phyloP scores from a whole-genome alignment of 495 filamentous ascomycete species.

The Penicillium odoratum region DNA sequence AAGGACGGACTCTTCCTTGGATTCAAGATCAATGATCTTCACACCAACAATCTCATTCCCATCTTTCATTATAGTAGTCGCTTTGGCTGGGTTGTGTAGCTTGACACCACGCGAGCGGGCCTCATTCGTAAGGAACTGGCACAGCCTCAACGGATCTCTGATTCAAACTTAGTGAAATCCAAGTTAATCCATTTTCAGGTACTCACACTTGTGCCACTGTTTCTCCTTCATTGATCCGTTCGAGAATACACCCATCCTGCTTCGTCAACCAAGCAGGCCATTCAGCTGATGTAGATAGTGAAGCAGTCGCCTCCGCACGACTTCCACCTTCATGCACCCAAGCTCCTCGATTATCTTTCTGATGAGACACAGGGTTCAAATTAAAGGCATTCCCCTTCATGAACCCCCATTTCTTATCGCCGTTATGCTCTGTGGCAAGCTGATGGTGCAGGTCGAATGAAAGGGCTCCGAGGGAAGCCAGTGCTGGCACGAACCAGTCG shows the following conservation, averaged over 20 bases:
- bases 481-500: slow-evolving; percentile 64
- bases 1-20: slow-evolving; percentile 24
- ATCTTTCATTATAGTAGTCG: slow-evolving; percentile 53
- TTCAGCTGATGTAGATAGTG: slow-evolving; percentile 5
- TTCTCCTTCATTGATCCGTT: slow-evolving; percentile 62
- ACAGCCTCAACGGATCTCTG: slow-evolving; percentile 62
- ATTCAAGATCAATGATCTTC: slow-evolving; percentile 39
- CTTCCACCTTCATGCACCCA: slow-evolving; percentile 65
- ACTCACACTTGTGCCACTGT: slow-evolving; percentile 66
- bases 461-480: slow-evolving; percentile 59
- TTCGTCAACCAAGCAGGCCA: slow-evolving; percentile 60
- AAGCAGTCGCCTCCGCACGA: slow-evolving; percentile 53
- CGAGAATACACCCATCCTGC: slow-evolving; percentile 48
- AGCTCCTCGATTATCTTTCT: slow-evolving; percentile 17
- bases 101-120: slow-evolving; percentile 60
- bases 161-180: slow-evolving; percentile 6
- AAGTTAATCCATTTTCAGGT: background rate
- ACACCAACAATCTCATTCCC: slow-evolving; percentile 46
- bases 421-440: slow-evolving; percentile 61
- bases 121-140: slow-evolving; percentile 60
- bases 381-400: slow-evolving; percentile 62
- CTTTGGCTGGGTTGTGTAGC: slow-evolving; percentile 64
- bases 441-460: slow-evolving; percentile 68
- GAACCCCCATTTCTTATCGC: slow-evolving; percentile 68
- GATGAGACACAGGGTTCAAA: slow-evolving; percentile 32